Percentiles rank a stretch among this genome's conserved stretches.
These are phyloP conservation scores for Craspedostauros australis DNA, from an alignment of 108 stramenopile genomes.

Conservation along the genomic window DNA sequence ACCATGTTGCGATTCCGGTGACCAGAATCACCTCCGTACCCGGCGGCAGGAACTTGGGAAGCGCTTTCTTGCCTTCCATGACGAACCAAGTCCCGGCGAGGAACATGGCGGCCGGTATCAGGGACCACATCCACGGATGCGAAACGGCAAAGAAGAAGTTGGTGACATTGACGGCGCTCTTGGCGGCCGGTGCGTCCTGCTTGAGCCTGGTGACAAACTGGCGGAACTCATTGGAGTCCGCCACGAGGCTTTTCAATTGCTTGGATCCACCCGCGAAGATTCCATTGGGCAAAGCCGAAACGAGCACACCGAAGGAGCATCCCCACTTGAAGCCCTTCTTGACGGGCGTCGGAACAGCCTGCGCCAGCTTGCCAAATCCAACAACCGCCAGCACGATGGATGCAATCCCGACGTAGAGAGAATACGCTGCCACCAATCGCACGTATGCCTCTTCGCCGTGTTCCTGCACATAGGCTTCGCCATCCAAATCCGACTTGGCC, in stretches of 20 bases:
- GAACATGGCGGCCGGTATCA: slow-evolving; percentile 52
- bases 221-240: slow-evolving; percentile 27
- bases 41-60: slow-evolving; percentile 59
- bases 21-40: slow-evolving; percentile 77
- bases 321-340: slow-evolving; percentile 84
- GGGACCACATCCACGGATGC: slow-evolving; percentile 53
- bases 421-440: slow-evolving; percentile 62
- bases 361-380: slow-evolving; percentile 63
- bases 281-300: slow-evolving; percentile 69
- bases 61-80: slow-evolving; percentile 50
- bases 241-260: slow-evolving; percentile 42
- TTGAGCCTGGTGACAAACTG: slow-evolving; percentile 30
- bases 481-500: slow-evolving; percentile 68
- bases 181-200: slow-evolving; percentile 40
- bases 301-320: slow-evolving; percentile 65
- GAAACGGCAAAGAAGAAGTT: slow-evolving; percentile 48
- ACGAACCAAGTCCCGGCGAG: slow-evolving; percentile 56
- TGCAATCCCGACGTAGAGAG: slow-evolving; percentile 61
- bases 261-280: slow-evolving; percentile 42
- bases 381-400: slow-evolving; percentile 51
- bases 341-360: slow-evolving; percentile 53
- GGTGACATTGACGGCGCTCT: slow-evolving; percentile 53
- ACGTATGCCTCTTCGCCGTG: slow-evolving; percentile 77
- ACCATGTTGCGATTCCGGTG: slow-evolving; percentile 55
- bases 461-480: slow-evolving; percentile 57